Conservation (phyloP, 306 rosid genomes). For the Canavalia ensiformis region DNA sequence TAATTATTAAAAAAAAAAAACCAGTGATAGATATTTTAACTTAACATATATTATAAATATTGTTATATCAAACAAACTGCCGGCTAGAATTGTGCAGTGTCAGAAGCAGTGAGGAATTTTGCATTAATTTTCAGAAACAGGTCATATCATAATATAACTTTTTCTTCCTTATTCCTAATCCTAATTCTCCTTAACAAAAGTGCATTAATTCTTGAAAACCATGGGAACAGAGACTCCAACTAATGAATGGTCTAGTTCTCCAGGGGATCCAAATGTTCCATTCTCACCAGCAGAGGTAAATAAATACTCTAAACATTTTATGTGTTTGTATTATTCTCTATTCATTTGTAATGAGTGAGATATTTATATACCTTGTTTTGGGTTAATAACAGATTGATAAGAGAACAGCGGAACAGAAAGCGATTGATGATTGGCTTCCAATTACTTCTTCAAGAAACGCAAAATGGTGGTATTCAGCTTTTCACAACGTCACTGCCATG, state of each 20-base stretch:
- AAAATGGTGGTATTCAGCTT: conserved; percentile 87
- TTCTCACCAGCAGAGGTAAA: conserved; percentile 27
- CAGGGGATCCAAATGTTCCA: neutral
- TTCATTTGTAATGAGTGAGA: too few relatives aligned
- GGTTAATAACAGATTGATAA: conserved; percentile 35
- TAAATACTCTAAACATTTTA: neutral
- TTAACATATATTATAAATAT: neutral
- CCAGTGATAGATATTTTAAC: too few relatives aligned
- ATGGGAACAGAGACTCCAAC: conserved; percentile 26
- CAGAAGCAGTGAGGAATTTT: neutral
- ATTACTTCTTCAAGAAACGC: conserved; percentile 83
- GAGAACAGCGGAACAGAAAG: conserved; percentile 54
- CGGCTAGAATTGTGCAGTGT: neutral
- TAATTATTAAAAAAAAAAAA: too few relatives aligned
- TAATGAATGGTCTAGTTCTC: neutral
- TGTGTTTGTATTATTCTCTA: neutral
- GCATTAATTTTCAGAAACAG: too few relatives aligned
- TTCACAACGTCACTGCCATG: conserved; percentile 90
- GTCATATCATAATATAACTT: neutral
- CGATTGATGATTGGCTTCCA: conserved; percentile 81
- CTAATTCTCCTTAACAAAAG: too few relatives aligned
- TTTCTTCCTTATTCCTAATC: neutral
- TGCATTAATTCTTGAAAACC: neutral
- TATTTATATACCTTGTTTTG: too few relatives aligned
- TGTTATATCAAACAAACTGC: conserved; percentile 30